phyloP scores from a whole-genome alignment of 2,329 filamentous ascomycete species.

The Fusarium dlaminii region DNA sequence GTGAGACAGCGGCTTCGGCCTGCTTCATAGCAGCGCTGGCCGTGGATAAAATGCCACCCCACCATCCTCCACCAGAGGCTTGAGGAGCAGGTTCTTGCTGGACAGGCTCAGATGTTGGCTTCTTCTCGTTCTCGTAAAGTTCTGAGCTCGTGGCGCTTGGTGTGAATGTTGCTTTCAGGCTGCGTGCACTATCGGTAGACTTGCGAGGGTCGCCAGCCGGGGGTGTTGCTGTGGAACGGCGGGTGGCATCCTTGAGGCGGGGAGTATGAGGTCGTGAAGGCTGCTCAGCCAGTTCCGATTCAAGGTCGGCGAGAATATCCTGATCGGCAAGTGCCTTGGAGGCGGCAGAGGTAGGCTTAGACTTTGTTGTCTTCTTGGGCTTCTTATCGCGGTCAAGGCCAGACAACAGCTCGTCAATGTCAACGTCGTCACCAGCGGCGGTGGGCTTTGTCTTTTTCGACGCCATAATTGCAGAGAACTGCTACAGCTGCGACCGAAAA shows the following conservation, averaged over 20 bases:
- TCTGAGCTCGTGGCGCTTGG: constrained; percentile 73
- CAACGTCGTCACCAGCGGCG: constrained; percentile 63
- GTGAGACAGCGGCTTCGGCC: constrained; percentile 90
- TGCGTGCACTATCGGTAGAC: constrained; percentile 80
- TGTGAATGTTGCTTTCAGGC: constrained; percentile 77
- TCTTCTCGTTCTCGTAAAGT: constrained; percentile 66
- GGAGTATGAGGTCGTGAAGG: constrained; percentile 85
- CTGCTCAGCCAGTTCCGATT: constrained; percentile 75
- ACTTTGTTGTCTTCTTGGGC: constrained; percentile 59
- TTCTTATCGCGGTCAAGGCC: constrained; percentile 65
- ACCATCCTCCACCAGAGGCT: constrained; percentile 77
- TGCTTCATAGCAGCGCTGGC: constrained; percentile 89
- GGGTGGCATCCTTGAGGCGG: constrained; percentile 66
- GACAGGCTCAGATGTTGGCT: constrained; percentile 56
- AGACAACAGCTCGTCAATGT: constrained; percentile 73
- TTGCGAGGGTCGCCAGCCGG: constrained; percentile 73
- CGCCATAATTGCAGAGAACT: constrained; percentile 58
- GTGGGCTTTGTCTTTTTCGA: constrained; percentile 67
- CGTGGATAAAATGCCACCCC: constrained; percentile 85
- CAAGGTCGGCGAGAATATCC: constrained; percentile 88
- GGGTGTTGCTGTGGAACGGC: constrained; percentile 59
- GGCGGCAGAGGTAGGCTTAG: constrained; percentile 60
- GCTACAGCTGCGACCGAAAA: not conserved
- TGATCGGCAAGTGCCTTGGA: constrained; percentile 65
- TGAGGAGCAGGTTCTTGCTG: constrained; percentile 44